These are phyloP conservation scores for Parasarocladium wereldwijsianum DNA, from an alignment of 2,329 filamentous ascomycete genomes.

Conservation along the genomic window DNA sequence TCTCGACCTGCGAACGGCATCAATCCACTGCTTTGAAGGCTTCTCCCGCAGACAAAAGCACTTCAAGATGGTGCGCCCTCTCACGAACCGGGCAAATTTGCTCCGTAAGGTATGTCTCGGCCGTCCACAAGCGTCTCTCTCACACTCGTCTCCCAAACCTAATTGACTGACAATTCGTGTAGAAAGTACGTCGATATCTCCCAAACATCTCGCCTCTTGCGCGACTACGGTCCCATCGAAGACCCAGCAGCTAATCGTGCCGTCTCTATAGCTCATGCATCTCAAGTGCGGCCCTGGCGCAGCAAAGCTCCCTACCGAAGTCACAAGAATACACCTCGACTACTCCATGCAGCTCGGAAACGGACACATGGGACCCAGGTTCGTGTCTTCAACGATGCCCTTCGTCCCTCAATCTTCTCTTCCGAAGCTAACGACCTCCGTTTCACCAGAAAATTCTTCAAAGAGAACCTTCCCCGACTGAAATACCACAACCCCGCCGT, in stretches of 20 bases:
- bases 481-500: constrained; percentile 90
- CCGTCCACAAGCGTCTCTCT: too few species aligned
- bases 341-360: constrained; percentile 47
- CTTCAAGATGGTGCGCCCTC: constrained; percentile 21
- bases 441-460: constrained; percentile 68
- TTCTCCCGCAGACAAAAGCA: background rate
- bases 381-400: constrained; percentile 12
- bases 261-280: constrained; percentile 45
- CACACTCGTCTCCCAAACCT: too few species aligned
- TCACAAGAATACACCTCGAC: constrained; percentile 61
- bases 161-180: background rate
- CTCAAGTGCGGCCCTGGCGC: constrained; percentile 75
- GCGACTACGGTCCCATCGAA: too few species aligned
- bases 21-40: too few species aligned
- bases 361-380: constrained; percentile 64
- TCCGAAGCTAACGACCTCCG: constrained; percentile 5
- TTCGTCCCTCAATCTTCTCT: constrained; percentile 6
- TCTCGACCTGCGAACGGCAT: too few species aligned
- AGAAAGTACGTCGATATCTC: too few species aligned
- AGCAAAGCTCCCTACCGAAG: constrained; percentile 60
- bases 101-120: constrained; percentile 49
- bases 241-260: too few species aligned
- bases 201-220: too few species aligned
- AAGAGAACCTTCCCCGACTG: constrained; percentile 62
- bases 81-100: constrained; percentile 58